These are phyloP conservation scores for Escallonia rubra DNA, from an alignment of 129 eudicot species.

Conservation along the genomic window DNA sequence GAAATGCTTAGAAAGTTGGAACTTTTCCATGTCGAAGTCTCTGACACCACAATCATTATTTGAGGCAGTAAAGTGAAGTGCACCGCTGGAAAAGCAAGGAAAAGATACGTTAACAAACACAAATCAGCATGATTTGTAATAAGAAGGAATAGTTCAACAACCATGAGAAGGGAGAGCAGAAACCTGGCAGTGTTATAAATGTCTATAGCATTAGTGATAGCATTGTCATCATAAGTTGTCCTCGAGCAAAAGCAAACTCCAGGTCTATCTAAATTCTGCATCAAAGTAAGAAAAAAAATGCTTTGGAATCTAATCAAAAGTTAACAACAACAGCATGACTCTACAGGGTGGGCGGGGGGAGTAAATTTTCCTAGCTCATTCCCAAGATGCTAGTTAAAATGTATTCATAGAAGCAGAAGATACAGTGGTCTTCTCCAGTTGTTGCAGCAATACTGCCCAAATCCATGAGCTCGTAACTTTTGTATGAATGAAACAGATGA, in stretches of 20 bases:
- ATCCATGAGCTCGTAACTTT: too few relatives aligned
- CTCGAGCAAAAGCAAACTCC: conserved; percentile 73
- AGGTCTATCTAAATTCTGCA: conserved; percentile 75
- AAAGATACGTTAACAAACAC: not conserved
- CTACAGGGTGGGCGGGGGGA: too few relatives aligned
- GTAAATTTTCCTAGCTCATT: too few relatives aligned
- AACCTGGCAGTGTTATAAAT: conserved; percentile 65
- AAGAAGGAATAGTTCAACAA: not conserved
- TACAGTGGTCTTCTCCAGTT: too few relatives aligned
- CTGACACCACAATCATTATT: conserved; percentile 84
- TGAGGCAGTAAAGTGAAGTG: conserved; percentile 78
- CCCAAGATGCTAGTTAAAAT: too few relatives aligned
- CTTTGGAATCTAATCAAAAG: not conserved
- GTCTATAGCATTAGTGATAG: conserved; percentile 79
- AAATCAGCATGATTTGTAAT: conserved; percentile 1
- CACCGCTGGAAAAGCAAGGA: conserved; percentile 53
- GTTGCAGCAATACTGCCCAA: too few relatives aligned
- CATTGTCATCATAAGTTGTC: conserved; percentile 82
- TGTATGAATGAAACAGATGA: not conserved
- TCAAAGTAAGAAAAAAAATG: not conserved
- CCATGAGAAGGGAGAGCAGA: not conserved
- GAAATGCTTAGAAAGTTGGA: conserved; percentile 57
- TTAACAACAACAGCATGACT: too few relatives aligned
- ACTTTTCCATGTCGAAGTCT: conserved; percentile 70
- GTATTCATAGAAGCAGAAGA: too few relatives aligned